A percentile compares a stretch with the other conserved stretches of the same genome.
These are phyloP conservation scores for Exserohilum turcica DNA, from an alignment of 2,329 filamentous ascomycete species.

Conservation along the genomic window DNA sequence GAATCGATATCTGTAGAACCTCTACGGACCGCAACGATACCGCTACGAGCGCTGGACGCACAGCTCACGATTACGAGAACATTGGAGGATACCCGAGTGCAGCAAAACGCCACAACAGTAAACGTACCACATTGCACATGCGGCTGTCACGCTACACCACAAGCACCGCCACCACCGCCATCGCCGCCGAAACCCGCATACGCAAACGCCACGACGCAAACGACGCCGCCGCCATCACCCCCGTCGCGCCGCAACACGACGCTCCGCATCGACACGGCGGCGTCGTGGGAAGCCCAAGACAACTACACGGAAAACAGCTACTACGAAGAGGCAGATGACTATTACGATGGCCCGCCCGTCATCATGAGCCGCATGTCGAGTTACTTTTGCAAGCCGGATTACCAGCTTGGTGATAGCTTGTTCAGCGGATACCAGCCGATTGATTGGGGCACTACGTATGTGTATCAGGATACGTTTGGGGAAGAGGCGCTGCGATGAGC, in stretches of 20 bases:
- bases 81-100: neutral
- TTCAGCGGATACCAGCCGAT: slow-evolving; percentile 28
- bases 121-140: slow-evolving; percentile 20
- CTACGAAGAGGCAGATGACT: neutral
- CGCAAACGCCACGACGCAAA: slow-evolving; percentile 32
- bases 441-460: neutral
- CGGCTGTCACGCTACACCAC: slow-evolving; percentile 11
- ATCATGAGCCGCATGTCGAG: slow-evolving; percentile 41
- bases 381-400: slow-evolving; percentile 41
- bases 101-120: neutral
- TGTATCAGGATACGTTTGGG: slow-evolving; percentile 6
- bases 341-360: slow-evolving; percentile 29
- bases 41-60: neutral
- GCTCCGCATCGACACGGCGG: slow-evolving; percentile 19
- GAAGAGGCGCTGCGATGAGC: neutral
- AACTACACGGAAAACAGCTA: slow-evolving; percentile 18
- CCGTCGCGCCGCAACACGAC: slow-evolving; percentile 2
- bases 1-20: neutral
- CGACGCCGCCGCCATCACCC: slow-evolving; percentile 18
- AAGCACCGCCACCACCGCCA: neutral
- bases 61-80: neutral
- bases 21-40: neutral
- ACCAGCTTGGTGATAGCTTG: slow-evolving; percentile 42
- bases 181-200: slow-evolving; percentile 16
- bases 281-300: slow-evolving; percentile 11